These are phyloP conservation scores for Colletotrichum falcatum DNA, from an alignment of 2,329 filamentous ascomycete species.

Conservation along the genomic window DNA sequence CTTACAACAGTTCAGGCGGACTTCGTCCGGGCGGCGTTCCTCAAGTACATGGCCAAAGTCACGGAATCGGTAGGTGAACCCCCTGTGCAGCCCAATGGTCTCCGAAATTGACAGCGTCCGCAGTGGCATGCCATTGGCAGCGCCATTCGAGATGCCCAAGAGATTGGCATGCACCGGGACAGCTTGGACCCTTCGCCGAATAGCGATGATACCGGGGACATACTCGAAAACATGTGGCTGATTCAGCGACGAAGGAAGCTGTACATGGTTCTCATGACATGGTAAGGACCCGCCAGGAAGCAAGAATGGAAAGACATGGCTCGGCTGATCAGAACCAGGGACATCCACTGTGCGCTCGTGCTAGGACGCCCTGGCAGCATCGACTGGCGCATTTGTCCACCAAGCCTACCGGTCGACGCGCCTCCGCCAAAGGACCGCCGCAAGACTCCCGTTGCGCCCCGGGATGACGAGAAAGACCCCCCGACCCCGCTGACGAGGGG, in stretches of 20 bases:
- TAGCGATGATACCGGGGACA: slow-evolving; percentile 59
- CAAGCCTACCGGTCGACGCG: slow-evolving; percentile 66
- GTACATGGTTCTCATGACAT: slow-evolving; percentile 65
- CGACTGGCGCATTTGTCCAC: slow-evolving; percentile 60
- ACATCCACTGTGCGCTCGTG: slow-evolving; percentile 64
- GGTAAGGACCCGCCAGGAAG: slow-evolving; percentile 44
- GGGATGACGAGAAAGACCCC: slow-evolving; percentile 60
- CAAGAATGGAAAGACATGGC: slow-evolving; percentile 31
- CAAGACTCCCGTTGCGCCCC: slow-evolving; percentile 60
- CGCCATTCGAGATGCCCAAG: slow-evolving; percentile 71
- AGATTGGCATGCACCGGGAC: slow-evolving; percentile 70
- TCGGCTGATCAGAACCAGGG: slow-evolving; percentile 55
- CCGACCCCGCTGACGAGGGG: slow-evolving; percentile 68
- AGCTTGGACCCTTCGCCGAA: slow-evolving; percentile 62
- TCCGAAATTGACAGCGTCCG: slow-evolving; percentile 3
- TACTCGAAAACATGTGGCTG: slow-evolving; percentile 69
- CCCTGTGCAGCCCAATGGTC: background rate
- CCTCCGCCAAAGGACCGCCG: slow-evolving; percentile 60
- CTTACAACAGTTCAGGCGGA: slow-evolving; percentile 68
- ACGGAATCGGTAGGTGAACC: slow-evolving; percentile 63
- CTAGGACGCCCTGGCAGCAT: slow-evolving; percentile 68
- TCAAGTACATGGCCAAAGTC: slow-evolving; percentile 70
- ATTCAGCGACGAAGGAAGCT: slow-evolving; percentile 65
- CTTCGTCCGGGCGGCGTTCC: slow-evolving; percentile 66
- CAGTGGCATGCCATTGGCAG: slow-evolving; percentile 68